phyloP scores from a whole-genome alignment of 176 grass and related monocot species.

The Zoysia pacifica region DNA sequence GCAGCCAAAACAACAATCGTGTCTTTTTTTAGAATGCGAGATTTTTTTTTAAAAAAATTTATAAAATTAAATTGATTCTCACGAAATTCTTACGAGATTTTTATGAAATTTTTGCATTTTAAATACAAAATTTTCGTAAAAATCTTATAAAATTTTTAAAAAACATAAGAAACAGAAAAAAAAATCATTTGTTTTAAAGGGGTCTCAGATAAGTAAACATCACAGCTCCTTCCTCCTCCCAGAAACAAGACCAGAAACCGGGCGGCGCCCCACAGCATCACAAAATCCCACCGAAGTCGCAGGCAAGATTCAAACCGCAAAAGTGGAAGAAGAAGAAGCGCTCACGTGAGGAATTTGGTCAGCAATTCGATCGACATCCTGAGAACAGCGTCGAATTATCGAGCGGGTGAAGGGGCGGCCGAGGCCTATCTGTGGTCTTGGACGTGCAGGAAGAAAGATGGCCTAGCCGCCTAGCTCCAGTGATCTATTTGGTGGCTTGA shows the following conservation, averaged over 20 bases:
- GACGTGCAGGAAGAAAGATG: neutral
- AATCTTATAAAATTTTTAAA: no score
- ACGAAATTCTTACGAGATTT: no score
- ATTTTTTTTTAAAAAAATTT: no score
- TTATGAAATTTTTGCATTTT: no score
- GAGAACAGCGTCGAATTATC: neutral
- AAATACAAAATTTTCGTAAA: no score
- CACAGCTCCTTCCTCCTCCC: slow-evolving; percentile 1
- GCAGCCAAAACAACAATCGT: neutral
- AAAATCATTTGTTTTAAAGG: no score
- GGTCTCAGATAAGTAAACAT: neutral
- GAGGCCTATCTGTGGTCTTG: slow-evolving; percentile 24
- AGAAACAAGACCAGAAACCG: no score
- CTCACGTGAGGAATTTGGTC: slow-evolving; percentile 80
- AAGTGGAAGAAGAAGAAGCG: neutral
- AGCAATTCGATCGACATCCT: slow-evolving; percentile 67
- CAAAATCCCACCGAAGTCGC: slow-evolving; percentile 17
- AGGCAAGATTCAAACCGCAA: slow-evolving; percentile 7
- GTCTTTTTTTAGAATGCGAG: no score
- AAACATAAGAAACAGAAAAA: no score
- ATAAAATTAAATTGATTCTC: no score
- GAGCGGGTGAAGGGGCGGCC: no score
- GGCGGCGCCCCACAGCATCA: no score
- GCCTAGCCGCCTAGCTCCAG: neutral
- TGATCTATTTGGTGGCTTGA: slow-evolving; percentile 30